Percentiles rank a stretch among this genome's conserved stretches.
phyloP scores from a whole-genome alignment of 2,329 filamentous ascomycete genomes.

The Microdochium nivale region DNA sequence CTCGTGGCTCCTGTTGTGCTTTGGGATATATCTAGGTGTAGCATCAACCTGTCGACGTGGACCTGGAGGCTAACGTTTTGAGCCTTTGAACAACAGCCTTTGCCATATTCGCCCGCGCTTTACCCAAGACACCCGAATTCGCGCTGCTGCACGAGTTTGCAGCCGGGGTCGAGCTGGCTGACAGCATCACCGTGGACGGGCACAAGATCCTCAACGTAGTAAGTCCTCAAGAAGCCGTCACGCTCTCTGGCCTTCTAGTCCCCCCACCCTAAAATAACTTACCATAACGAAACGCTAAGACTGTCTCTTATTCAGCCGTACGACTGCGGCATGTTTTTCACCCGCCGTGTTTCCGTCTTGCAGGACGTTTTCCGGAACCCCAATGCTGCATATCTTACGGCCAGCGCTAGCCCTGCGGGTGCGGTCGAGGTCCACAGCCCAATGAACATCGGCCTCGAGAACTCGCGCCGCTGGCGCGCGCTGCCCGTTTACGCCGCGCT shows the following conservation, averaged over 20 bases:
- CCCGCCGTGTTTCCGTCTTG: constrained; percentile 49
- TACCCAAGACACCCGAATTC: constrained; percentile 52
- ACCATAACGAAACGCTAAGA: too few species aligned
- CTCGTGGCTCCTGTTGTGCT: too few species aligned
- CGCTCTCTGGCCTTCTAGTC: constrained; percentile 1
- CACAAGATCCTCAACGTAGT: constrained; percentile 92
- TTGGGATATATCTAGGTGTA: too few species aligned
- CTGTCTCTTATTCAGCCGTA: too few species aligned
- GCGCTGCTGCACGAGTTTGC: constrained; percentile 36
- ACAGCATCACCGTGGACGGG: constrained; percentile 78
- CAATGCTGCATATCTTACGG: constrained; percentile 70
- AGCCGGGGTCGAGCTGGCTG: constrained; percentile 68
- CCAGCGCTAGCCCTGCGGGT: constrained; percentile 11
- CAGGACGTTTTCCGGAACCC: constrained; percentile 69
- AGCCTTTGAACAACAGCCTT: constrained; percentile 48
- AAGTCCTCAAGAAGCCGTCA: constrained; percentile 18
- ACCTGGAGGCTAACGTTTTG: background rate
- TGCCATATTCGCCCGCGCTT: constrained; percentile 66
- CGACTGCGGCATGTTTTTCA: constrained; percentile 86
- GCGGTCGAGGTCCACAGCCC: constrained; percentile 59
- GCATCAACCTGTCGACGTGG: too few species aligned
- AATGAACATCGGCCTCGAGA: constrained; percentile 80
- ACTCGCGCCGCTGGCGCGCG: constrained; percentile 83
- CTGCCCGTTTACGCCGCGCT: constrained; percentile 83
- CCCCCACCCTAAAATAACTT: too few species aligned